These are phyloP conservation scores for Citeromyces siamensis DNA, from an alignment of 1,139 yeast genomes.

Conservation along the genomic window DNA sequence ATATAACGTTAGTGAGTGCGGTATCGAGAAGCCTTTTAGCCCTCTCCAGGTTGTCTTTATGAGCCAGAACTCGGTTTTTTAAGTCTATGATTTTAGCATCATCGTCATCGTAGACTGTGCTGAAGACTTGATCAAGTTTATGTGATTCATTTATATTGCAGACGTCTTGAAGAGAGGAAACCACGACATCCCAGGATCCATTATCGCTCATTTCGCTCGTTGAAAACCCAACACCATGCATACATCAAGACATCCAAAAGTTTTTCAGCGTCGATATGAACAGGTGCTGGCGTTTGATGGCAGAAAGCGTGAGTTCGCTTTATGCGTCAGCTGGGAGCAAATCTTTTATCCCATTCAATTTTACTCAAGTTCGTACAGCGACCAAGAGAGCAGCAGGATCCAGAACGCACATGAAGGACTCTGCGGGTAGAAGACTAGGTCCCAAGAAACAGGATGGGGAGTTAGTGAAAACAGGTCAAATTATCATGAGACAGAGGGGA, in stretches of 20 bases:
- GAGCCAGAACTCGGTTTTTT: conserved; percentile 32
- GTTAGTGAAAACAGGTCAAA: conserved; percentile 68
- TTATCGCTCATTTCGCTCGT: conserved; percentile 19
- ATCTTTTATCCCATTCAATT: not conserved
- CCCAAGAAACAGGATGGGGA: conserved; percentile 76
- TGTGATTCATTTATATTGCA: conserved; percentile 47
- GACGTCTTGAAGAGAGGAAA: conserved; percentile 55
- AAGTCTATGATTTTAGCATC: conserved; percentile 27
- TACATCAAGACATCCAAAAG: too few species aligned
- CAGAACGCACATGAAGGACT: conserved; percentile 83
- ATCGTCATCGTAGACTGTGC: conserved; percentile 19
- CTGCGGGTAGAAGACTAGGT: conserved; percentile 92
- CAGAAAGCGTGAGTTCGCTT: not conserved
- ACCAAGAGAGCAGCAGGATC: conserved; percentile 94
- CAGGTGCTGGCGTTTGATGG: not conserved
- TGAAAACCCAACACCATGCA: conserved; percentile 1
- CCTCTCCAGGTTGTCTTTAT: conserved; percentile 43
- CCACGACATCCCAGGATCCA: conserved; percentile 61
- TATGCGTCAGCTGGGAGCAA: not conserved
- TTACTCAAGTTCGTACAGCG: conserved; percentile 64
- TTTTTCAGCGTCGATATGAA: not conserved
- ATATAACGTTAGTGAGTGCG: conserved; percentile 6
- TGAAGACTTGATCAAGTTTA: conserved; percentile 33
- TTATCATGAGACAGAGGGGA: conserved; percentile 91
- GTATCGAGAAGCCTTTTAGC: conserved; percentile 18